These are phyloP conservation scores for Aplosporella prunicola DNA, from an alignment of 2,329 filamentous ascomycete genomes.

Conservation along the genomic window DNA sequence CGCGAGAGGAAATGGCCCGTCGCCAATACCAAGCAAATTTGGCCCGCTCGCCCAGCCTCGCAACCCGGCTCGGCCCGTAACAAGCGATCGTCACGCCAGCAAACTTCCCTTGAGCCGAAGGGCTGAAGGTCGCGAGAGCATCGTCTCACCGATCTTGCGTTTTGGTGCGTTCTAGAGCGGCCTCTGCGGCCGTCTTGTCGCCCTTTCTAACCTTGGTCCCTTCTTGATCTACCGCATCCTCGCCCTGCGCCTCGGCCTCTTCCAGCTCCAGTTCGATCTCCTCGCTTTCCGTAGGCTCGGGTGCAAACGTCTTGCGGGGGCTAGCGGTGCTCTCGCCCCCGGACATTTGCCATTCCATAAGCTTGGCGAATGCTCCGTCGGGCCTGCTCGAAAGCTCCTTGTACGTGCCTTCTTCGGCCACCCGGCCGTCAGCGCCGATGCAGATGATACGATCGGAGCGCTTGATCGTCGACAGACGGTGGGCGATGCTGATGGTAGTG, in stretches of 20 bases:
- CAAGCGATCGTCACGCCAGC: neutral
- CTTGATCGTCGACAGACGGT: conserved; percentile 93
- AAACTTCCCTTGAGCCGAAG: conserved; percentile 2
- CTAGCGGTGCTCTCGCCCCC: conserved; percentile 52
- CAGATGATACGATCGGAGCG: conserved; percentile 91
- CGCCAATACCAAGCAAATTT: no score
- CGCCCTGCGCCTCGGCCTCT: conserved; percentile 27
- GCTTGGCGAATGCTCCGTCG: conserved; percentile 77
- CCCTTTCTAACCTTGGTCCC: conserved; percentile 17
- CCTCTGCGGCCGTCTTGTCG: conserved; percentile 20
- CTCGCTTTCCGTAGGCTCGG: conserved; percentile 38
- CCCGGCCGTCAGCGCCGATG: conserved; percentile 72
- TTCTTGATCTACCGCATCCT: conserved; percentile 26
- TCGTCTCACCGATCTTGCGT: conserved; percentile 10
- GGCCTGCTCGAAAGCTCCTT: conserved; percentile 61
- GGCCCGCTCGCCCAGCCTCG: no score
- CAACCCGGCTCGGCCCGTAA: conserved; percentile 9
- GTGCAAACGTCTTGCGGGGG: conserved; percentile 20
- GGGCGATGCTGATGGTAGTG: conserved; percentile 95
- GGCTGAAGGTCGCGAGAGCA: neutral
- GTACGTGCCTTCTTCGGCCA: conserved; percentile 87
- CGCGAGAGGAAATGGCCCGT: no score
- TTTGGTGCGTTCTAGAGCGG: conserved; percentile 19
- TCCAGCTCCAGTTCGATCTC: conserved; percentile 38
- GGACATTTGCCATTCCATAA: conserved; percentile 99